Base-by-base conservation (phyloP, 164 flowering plant genomes). In the Cinnamomum chago region DNA sequence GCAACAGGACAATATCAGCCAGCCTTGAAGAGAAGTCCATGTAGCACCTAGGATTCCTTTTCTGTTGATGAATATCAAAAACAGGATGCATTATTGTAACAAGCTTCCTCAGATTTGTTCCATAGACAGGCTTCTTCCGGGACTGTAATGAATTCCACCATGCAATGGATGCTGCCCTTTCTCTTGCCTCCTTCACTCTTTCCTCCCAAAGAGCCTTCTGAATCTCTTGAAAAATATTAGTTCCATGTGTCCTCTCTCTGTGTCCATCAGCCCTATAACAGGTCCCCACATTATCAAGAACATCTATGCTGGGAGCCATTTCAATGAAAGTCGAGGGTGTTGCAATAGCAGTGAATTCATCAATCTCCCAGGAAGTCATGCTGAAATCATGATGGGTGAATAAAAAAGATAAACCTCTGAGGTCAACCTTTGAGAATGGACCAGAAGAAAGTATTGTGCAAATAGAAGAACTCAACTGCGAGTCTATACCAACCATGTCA, bases 81-180 rank as follows among this genome's bases (percentile, higher is more conserved):
- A 90, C 83, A 65, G 95, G 90, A 84, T 89, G 86, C 73, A 74
- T 87, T 67, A 96, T 72, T 14, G 87, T 90, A 65, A 92, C 88
- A 77, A 86, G 83, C 9, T 85, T 89, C 77, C 88, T 83, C 24
- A 96, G 79, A 52, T 84, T 80, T 62, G 88, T 88, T 65, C 97
- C 87, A 72, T 94, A 94, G 9, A 85, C 81, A 23, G 99, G 99
- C 76, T 83, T 94, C 79, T 80, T 90, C 62, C 65, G 78, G 79
- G 97, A 90, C 76, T 89, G 90, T 83, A 96, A 82, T n/a, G 94
- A 90, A 84, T 96, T 94, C 99, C 99, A 96, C 99, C 99, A 92
- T 64, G 97, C 93, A 83, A 92, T 82, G 65, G 95, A 82, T 76
- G 85, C 86, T 55, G 97, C 98, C 52, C 94, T 81, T 74, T 89